These are phyloP conservation scores for Dactylellina parvicollis DNA, from an alignment of 2,329 filamentous ascomycete species.

Conservation along the genomic window DNA sequence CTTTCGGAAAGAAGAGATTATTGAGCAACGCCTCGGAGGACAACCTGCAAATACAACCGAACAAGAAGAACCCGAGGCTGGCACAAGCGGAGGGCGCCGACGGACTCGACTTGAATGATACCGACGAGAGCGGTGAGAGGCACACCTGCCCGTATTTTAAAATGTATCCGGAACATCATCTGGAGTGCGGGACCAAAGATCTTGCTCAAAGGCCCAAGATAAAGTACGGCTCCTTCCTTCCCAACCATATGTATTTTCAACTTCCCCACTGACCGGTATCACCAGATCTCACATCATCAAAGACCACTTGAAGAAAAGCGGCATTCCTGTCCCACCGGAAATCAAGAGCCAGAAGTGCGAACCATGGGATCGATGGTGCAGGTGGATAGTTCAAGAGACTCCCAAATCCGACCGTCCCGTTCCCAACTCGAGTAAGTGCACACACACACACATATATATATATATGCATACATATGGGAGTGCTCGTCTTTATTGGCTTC, in stretches of 20 bases:
- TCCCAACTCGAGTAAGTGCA: slow-evolving; percentile 40
- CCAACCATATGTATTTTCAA: neutral
- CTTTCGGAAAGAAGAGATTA: slow-evolving; percentile 34
- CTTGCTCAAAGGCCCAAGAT: slow-evolving; percentile 46
- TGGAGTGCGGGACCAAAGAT: slow-evolving; percentile 50
- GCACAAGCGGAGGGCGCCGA: slow-evolving; percentile 9
- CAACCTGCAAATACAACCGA: slow-evolving; percentile 26
- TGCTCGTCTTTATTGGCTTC: neutral
- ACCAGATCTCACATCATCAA: slow-evolving; percentile 45
- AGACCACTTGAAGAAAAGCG: slow-evolving; percentile 42
- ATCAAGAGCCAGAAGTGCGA: slow-evolving; percentile 51
- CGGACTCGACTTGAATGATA: slow-evolving; percentile 22
- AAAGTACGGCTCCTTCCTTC: slow-evolving; percentile 8
- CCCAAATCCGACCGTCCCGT: slow-evolving; percentile 38
- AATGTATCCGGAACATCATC: slow-evolving; percentile 42
- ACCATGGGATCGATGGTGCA: slow-evolving; percentile 50
- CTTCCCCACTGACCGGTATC: slow-evolving; percentile 6
- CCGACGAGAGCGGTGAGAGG: slow-evolving; percentile 23
- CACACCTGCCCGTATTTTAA: slow-evolving; percentile 50
- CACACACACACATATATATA: neutral
- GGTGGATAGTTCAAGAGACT: slow-evolving; percentile 45
- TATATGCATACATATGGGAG: too few relatives aligned
- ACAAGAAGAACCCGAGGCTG: slow-evolving; percentile 44
- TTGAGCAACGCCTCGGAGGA: slow-evolving; percentile 47
- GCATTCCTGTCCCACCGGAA: slow-evolving; percentile 44